Percentiles rank a stretch among this genome's conserved stretches.
Evolutionary conservation across 305 asterid species (phyloP).

Genomic region (Solanum aculeatissimum): DNA sequence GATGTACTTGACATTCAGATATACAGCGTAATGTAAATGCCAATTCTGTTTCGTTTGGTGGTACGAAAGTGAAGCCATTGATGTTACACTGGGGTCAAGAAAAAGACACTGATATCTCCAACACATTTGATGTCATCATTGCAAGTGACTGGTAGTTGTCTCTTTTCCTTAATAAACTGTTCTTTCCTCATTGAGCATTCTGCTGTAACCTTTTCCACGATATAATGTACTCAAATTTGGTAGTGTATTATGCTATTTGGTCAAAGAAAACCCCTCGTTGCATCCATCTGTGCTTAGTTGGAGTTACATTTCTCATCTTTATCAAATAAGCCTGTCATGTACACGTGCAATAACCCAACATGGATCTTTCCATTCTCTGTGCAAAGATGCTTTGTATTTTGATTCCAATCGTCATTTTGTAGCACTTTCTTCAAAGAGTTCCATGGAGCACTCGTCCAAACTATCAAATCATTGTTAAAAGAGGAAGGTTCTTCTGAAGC

Average conservation of each 20-base stretch:
- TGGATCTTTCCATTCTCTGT: not conserved
- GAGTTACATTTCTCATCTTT: not conserved
- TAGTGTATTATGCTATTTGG: not conserved
- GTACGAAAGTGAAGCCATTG: slow-evolving; percentile 56
- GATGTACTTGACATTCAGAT: slow-evolving; percentile 58
- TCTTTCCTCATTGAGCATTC: not conserved
- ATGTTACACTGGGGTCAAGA: slow-evolving; percentile 75
- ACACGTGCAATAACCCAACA: not conserved
- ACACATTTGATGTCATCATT: slow-evolving; percentile 56
- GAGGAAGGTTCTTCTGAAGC: slow-evolving; percentile 64
- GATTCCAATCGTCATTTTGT: slow-evolving; percentile 23
- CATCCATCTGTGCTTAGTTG: not conserved
- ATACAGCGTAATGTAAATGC: slow-evolving; percentile 48
- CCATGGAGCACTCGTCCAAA: slow-evolving; percentile 63
- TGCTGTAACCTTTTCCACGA: not conserved
- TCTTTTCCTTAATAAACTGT: not conserved
- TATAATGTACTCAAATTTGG: not conserved
- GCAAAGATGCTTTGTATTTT: not conserved
- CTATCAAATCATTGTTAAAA: slow-evolving; percentile 61
- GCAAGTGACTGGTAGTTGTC: slow-evolving; percentile 89
- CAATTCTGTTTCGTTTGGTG: slow-evolving; percentile 51
- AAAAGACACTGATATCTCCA: slow-evolving; percentile 21
- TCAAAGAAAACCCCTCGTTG: not conserved
- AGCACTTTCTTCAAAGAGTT: slow-evolving; percentile 83
- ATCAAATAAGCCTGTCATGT: not conserved